Base-by-base conservation (phyloP, 2,329 filamentous ascomycete species). In the Alternaria infectoria region DNA sequence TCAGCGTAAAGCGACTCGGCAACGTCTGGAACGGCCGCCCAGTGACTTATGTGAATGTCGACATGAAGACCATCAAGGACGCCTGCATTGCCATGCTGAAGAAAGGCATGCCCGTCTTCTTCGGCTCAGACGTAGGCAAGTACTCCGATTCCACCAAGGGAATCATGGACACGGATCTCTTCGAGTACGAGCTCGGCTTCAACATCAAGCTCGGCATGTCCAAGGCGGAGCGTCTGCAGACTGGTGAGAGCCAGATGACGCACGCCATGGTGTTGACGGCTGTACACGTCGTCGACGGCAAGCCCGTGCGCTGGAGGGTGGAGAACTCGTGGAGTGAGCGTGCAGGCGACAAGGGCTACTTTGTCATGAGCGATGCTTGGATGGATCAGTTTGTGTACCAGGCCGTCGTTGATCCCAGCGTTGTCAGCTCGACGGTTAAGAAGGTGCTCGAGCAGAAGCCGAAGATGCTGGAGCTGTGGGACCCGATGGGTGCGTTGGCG, bases 261-360 rank as follows among this genome's bases (percentile, higher is more conserved):
- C 93, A 97, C 74, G 93, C 93, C 5, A 97, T 97, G 93, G 92
- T 96, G 0, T 81, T 97, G 65, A 97, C 93, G 3, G 93, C 88
- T 1, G 93, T 97, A 49, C 93, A 97, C 75, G 78, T 96, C 3
- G 90, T 86, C 26, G 81, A 87, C 62, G 89, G 88, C 1, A 86
- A 88, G 79, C 85, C 88, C 3, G 87, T 93, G 1, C 83, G 93
- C 47, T 97, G 93, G 93, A 84, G 93, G 57, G 92, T 97, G 7
- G 91, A 97, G 85, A 97, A 97, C 77, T 91, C 88, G 59, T 97
- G 93, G 93, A 92, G 91, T 12, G 85, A 88, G 44, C 81, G 75
- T 0, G 86, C 86, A 0, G 93, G 93, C 1, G 87, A 89, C 12
- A 88, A 93, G 69, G 93, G 93, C 0, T 97, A 92, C 86, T 96